These are phyloP conservation scores for Aspergillus bridgeri DNA, from an alignment of 495 filamentous ascomycete genomes.

Conservation along the genomic window DNA sequence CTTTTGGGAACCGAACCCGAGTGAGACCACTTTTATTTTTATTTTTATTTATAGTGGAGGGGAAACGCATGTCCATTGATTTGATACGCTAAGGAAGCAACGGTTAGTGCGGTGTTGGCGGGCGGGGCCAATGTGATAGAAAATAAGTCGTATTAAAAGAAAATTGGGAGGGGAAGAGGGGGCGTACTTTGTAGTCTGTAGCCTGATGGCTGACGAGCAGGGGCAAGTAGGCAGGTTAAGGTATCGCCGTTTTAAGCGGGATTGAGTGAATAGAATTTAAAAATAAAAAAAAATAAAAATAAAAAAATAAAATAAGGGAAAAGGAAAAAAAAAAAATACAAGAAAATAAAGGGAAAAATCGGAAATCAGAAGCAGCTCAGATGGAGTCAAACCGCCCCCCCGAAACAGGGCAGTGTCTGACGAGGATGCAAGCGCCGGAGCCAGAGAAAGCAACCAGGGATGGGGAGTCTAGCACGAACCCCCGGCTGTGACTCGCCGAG, in stretches of 20 bases:
- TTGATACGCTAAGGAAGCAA: not conserved
- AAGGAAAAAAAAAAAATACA: not conserved
- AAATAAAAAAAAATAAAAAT: slow-evolving; percentile 1
- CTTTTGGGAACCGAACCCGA: not conserved
- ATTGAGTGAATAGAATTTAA: not conserved
- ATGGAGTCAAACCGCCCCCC: slow-evolving; percentile 20
- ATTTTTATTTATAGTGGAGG: slow-evolving; percentile 3
- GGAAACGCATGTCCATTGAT: not conserved
- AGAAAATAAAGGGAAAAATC: not conserved
- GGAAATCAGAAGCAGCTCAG: not conserved
- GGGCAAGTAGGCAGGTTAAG: no score
- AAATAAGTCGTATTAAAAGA: not conserved
- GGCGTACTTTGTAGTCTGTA: no score
- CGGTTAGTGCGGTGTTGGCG: slow-evolving; percentile 5
- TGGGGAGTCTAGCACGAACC: slow-evolving; percentile 28
- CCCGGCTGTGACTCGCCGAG: slow-evolving; percentile 33
- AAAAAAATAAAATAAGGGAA: not conserved
- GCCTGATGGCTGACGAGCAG: no score
- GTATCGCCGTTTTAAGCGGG: no score
- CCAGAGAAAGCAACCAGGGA: slow-evolving; percentile 23
- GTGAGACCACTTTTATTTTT: not conserved
- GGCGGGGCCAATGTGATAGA: slow-evolving; percentile 15
- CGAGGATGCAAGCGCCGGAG: slow-evolving; percentile 27
- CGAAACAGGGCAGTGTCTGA: slow-evolving; percentile 26
- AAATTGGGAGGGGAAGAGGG: not conserved